Evolutionary conservation across 306 rosid species (phyloP), one percentile per base, ranked within the genome.

Genomic region (Cucumis cinereus): DNA sequence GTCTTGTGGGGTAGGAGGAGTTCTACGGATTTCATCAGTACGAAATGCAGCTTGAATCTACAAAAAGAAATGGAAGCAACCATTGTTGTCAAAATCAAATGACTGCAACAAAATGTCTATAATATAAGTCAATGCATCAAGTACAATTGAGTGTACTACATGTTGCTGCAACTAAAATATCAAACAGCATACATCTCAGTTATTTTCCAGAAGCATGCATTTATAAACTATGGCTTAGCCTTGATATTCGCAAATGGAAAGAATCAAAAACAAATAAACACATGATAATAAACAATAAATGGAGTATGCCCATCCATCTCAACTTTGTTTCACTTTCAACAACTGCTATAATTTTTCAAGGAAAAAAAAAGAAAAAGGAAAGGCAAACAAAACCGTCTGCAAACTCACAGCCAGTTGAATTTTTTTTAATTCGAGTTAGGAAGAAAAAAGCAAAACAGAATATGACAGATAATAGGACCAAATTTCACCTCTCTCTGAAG

Each of bases 31-130:
- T 87, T 95, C 99, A 83, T 95, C 99, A 0, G 99, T 95, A 13
- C 99, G 96, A 80, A 95, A 95, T 61, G 98, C 99, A 75, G 99
- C 99, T 90, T 95, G 99, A 81, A 95, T 95, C 99, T 95, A 63
- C 77, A 67, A 77, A 59, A 79, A 13, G 20, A 62, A 66, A 64
- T 68, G 36, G 58, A 62, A 77, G 78, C 7, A 2, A 14, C 22
- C 36, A 71, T 47, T 16, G 10, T 24, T 4, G 35, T 47, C 24
- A 23, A 47, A 38, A 47, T 70, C 40, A 47, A 8, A 43, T 45
- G 10, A 41, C 30, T 20, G 55, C 54, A 20, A 16, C 19, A 64
- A 3, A 64, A 64, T 36, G 71, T 64, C 35, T 0, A 22, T 2
- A 22, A 11, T 68, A 23, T 40, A 20, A 43, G 19, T 16, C 20